Base-by-base conservation (phyloP, 164 flowering plant genomes). In the Vitis amurensis region DNA sequence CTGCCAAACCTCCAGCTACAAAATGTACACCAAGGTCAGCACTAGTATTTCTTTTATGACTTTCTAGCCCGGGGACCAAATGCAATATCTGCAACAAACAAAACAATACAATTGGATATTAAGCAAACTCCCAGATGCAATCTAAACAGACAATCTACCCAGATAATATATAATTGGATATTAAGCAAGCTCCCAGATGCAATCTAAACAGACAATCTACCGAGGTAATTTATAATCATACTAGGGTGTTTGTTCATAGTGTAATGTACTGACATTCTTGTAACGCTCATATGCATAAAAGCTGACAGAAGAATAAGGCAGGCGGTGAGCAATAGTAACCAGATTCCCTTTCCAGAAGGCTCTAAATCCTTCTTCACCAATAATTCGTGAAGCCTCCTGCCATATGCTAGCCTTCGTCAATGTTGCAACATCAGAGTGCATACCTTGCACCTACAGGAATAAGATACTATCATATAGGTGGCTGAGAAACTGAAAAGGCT, bases 341-440 rank as follows among this genome's bases (percentile, higher is more conserved):
- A 87, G 74, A 78, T 89, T 89, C 60, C 93, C 93, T 73, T 86
- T 89, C 93, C 93, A 89, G 61, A 89, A 89, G 55, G 91, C 93
- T 67, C 86, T 64, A 66, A 84, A 69, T 50, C 90, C 90, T 79
- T 88, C 92, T 76, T 88, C 92, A 10, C 69, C 56, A 61, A 82
- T 50, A 13, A 88, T 77, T 9, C 87, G 72, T 11, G 86, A 83
- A 53, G 92, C 92, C 75, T 88, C 92, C 14, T 58, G 80, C 91
- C 86, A 89, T 64, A 89, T 81, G 64, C 85, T 73, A 23, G 91
- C 78, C 68, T 83, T 86, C 50, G 72, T 80, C 70, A 89, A 58
- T 31, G 81, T 76, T 50, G 86, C 74, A 50, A 76, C 80, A 78
- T 87, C 83, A 9, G 88, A 75, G 60, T 87, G 88, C 93, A 89